These are phyloP conservation scores for Intubia oerlemansii DNA, from an alignment of 2,329 filamentous ascomycete genomes.

Conservation along the genomic window DNA sequence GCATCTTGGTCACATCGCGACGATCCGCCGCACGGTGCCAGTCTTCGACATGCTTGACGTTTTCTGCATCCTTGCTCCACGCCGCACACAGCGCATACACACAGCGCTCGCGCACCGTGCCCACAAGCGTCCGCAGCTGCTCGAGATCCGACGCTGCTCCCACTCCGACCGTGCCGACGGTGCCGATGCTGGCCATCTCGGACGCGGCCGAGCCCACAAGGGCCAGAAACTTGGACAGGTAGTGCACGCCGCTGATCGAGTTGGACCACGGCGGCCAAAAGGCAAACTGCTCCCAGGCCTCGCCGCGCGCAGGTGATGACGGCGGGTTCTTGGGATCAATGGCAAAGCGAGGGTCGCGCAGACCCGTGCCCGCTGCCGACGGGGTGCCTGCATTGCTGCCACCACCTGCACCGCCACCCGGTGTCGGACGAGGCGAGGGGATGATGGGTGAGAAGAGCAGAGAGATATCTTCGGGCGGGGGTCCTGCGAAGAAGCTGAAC, in stretches of 20 bases:
- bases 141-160: conserved; percentile 33
- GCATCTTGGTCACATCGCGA: conserved; percentile 80
- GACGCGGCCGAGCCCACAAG: conserved; percentile 73
- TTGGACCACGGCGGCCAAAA: conserved; percentile 95
- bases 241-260: conserved; percentile 77
- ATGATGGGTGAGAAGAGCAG: conserved; percentile 66
- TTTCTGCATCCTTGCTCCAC: conserved; percentile 86
- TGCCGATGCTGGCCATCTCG: conserved; percentile 61
- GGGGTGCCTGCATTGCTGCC: not conserved
- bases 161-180: conserved; percentile 22
- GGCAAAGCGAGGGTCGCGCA: conserved; percentile 54
- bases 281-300: conserved; percentile 80
- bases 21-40: conserved; percentile 72
- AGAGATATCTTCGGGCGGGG: conserved; percentile 80
- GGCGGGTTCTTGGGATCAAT: conserved; percentile 62
- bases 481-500: conserved; percentile 63
- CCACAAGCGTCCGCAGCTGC: conserved; percentile 53
- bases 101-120: conserved; percentile 61
- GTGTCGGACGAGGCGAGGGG: conserved; percentile 45
- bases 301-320: conserved; percentile 56
- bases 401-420: conserved; percentile 12
- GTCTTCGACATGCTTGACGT: conserved; percentile 79
- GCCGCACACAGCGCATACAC: conserved; percentile 70
- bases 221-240: conserved; percentile 60
- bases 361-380: conserved; percentile 11